phyloP scores from a whole-genome alignment of 2,329 filamentous ascomycete genomes.

The Colletotrichum eleusines region DNA sequence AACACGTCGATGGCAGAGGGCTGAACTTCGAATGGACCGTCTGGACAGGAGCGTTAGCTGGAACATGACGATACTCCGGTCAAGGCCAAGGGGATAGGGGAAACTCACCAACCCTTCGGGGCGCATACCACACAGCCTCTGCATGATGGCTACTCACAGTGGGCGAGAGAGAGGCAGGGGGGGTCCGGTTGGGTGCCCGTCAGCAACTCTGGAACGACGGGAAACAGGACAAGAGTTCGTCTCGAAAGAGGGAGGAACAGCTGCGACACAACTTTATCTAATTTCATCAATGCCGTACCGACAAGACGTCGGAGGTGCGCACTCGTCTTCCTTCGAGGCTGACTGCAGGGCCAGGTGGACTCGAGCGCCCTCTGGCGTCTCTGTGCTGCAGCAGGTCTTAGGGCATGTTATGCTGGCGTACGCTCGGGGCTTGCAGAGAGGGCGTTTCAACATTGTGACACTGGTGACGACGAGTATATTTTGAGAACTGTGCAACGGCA shows the following conservation, averaged over 20 bases:
- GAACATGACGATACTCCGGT: not conserved
- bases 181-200: slow-evolving; percentile 18
- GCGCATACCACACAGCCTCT: slow-evolving; percentile 39
- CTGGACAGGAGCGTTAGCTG: slow-evolving; percentile 20
- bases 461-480: slow-evolving; percentile 38
- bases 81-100: not conserved
- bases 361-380: slow-evolving; percentile 26
- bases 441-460: slow-evolving; percentile 42
- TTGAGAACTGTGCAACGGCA: slow-evolving; percentile 35
- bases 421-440: slow-evolving; percentile 40
- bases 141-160: slow-evolving; percentile 37
- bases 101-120: slow-evolving; percentile 39
- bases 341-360: not conserved
- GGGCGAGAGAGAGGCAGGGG: slow-evolving; percentile 17
- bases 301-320: slow-evolving; percentile 31
- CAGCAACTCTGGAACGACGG: slow-evolving; percentile 31
- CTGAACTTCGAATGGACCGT: slow-evolving; percentile 30
- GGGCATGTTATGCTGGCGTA: slow-evolving; percentile 22
- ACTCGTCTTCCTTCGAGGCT: slow-evolving; percentile 7
- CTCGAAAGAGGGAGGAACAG: slow-evolving; percentile 20
- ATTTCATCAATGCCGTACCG: slow-evolving; percentile 36
- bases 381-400: slow-evolving; percentile 33
- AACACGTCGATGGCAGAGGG: slow-evolving; percentile 46
- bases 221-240: slow-evolving; percentile 36
- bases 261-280: slow-evolving; percentile 40